Evolutionary conservation across 1,284 basidiomycete species (phyloP).

Genomic region (Tilletiopsis washingtonensis): DNA sequence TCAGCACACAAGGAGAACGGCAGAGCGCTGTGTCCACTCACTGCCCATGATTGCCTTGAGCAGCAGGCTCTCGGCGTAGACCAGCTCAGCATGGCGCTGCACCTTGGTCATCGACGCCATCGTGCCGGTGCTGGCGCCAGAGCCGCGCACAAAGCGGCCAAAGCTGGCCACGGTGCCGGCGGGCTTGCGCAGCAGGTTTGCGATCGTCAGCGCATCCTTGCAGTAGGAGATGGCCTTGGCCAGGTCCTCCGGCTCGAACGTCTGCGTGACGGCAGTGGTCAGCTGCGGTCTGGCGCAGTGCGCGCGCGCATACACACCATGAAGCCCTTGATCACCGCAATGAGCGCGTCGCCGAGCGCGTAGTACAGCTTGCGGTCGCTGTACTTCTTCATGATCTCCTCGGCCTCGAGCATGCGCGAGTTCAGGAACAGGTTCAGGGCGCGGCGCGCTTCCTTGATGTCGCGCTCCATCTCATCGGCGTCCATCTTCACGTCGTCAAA

Average conservation of each 20-base stretch:
- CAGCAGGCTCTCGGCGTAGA: conserved; percentile 39
- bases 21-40: neutral
- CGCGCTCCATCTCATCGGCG: conserved; percentile 23
- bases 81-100: conserved; percentile 43
- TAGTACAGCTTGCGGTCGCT: conserved; percentile 41
- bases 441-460: conserved; percentile 27
- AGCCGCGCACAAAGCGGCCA: conserved; percentile 41
- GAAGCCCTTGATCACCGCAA: conserved; percentile 46
- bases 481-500: conserved; percentile 25
- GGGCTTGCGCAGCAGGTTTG: conserved; percentile 37
- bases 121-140: conserved; percentile 30
- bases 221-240: conserved; percentile 43
- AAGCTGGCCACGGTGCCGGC: conserved; percentile 29
- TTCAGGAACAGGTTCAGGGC: conserved; percentile 46
- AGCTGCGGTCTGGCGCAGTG: no score
- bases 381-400: conserved; percentile 31
- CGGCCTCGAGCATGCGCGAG: conserved; percentile 44
- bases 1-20: neutral
- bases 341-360: conserved; percentile 40
- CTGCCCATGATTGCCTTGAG: conserved; percentile 43
- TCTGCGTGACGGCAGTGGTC: no score
- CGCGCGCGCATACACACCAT: conserved; percentile 14
- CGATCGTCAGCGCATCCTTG: conserved; percentile 39
- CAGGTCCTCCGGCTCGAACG: conserved; percentile 43
- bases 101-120: conserved; percentile 38